Percentiles rank a stretch among this genome's conserved stretches.
phyloP scores from a whole-genome alignment of 1,284 basidiomycete genomes.

The Fomitopsis palustris region DNA sequence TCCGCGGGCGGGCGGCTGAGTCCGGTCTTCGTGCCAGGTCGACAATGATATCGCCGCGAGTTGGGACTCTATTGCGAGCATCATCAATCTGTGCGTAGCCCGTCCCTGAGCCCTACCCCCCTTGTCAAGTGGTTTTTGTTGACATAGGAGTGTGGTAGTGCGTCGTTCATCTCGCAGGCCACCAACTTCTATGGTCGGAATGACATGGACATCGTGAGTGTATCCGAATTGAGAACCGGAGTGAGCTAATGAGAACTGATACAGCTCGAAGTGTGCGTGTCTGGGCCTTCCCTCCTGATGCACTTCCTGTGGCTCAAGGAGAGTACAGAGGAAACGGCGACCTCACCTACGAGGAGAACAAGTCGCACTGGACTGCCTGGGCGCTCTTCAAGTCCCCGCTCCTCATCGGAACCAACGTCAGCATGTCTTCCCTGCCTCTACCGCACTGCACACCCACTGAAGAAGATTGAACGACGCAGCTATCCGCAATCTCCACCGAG shows the following conservation, averaged over 20 bases:
- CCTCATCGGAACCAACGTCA: slow-evolving; percentile 39
- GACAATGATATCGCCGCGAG: slow-evolving; percentile 27
- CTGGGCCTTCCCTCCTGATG: not conserved
- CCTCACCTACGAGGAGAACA: slow-evolving; percentile 53
- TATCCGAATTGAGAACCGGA: no score
- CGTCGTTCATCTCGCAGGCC: slow-evolving; percentile 40
- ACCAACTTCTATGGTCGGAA: slow-evolving; percentile 58
- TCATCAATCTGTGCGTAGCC: slow-evolving; percentile 36
- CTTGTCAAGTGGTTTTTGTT: not conserved
- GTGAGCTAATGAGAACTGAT: not conserved
- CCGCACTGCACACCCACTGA: not conserved
- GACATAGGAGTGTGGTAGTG: slow-evolving; percentile 17
- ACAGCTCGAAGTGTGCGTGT: slow-evolving; percentile 47
- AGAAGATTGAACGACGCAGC: slow-evolving; percentile 28
- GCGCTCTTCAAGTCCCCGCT: slow-evolving; percentile 58
- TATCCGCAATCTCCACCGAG: slow-evolving; percentile 42
- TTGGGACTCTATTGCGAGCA: slow-evolving; percentile 35
- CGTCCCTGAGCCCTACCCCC: not conserved
- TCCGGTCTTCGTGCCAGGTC: not conserved
- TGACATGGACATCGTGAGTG: slow-evolving; percentile 53
- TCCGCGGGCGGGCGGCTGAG: not conserved
- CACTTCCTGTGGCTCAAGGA: not conserved
- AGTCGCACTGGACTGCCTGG: slow-evolving; percentile 62
- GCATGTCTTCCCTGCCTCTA: not conserved
- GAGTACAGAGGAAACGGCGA: slow-evolving; percentile 45